These are phyloP conservation scores for Middelhovenomyces tepae DNA, from an alignment of 805 yeast species.

Conservation along the genomic window DNA sequence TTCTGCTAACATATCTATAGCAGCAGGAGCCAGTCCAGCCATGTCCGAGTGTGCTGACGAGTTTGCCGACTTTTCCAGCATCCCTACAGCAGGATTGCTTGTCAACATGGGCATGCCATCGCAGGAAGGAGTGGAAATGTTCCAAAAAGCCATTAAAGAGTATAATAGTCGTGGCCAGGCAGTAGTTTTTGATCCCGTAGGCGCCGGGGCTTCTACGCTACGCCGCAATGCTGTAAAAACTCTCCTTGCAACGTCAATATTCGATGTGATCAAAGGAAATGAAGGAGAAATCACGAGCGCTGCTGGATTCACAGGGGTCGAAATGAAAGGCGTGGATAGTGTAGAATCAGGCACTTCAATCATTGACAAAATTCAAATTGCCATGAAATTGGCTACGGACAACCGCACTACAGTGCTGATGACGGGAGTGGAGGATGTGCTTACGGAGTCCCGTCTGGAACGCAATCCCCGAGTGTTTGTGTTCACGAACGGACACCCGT, in stretches of 20 bases:
- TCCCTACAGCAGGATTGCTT: conserved; percentile 48
- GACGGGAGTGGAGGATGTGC: conserved; percentile 52
- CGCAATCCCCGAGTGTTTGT: conserved; percentile 16
- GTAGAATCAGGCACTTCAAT: conserved; percentile 15
- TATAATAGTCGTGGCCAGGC: conserved; percentile 53
- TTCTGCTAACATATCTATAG: conserved; percentile 78
- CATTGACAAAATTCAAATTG: conserved; percentile 32
- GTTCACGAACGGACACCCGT: conserved; percentile 48
- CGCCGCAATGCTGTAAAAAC: conserved; percentile 41
- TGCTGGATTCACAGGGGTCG: conserved; percentile 37
- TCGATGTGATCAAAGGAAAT: conserved; percentile 71
- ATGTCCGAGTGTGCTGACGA: conserved; percentile 74
- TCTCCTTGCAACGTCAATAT: conserved; percentile 47
- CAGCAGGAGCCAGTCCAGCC: conserved; percentile 79
- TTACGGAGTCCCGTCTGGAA: conserved; percentile 36
- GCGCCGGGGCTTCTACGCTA: conserved; percentile 68
- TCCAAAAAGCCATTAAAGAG: conserved; percentile 42
- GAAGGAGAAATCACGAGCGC: conserved; percentile 64
- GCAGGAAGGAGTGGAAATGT: conserved; percentile 34
- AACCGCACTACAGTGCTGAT: conserved; percentile 56
- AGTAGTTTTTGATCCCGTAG: conserved; percentile 86
- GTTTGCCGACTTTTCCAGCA: conserved; percentile 52
- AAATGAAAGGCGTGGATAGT: conserved; percentile 72
- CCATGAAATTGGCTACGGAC: conserved; percentile 40
- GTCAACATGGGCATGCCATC: conserved; percentile 69